These are phyloP conservation scores for Kazachstania viticola DNA, from an alignment of 805 yeast genomes.

Conservation along the genomic window DNA sequence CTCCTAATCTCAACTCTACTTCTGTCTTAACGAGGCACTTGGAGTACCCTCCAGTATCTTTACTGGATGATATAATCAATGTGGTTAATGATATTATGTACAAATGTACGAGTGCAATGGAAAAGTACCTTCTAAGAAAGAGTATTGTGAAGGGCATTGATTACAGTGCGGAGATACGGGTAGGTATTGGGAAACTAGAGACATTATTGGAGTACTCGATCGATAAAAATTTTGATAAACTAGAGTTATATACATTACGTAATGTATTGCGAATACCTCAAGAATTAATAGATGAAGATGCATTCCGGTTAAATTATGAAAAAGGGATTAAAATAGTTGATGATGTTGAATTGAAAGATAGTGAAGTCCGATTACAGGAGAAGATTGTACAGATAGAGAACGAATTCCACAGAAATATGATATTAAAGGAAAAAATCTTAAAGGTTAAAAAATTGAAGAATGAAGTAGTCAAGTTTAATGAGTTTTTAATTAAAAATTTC, in stretches of 20 bases:
- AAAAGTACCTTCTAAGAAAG: constrained; percentile 38
- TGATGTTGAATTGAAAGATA: constrained; percentile 4
- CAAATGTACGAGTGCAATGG: constrained; percentile 71
- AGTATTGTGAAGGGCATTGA: constrained; percentile 12
- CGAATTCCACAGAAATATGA: constrained; percentile 10
- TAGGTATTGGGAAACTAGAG: constrained; percentile 77
- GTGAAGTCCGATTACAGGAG: constrained; percentile 8
- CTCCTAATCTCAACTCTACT: constrained; percentile 30
- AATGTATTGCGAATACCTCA: constrained; percentile 64
- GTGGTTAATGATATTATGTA: constrained; percentile 77
- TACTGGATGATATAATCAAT: constrained; percentile 80
- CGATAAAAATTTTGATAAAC: constrained; percentile 74
- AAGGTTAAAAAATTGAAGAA: constrained; percentile 10
- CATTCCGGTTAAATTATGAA: constrained; percentile 60
- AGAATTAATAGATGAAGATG: constrained; percentile 53
- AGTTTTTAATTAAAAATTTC: constrained; percentile 2
- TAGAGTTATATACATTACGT: constrained; percentile 70
- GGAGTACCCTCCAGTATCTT: constrained; percentile 71
- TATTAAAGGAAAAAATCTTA: constrained; percentile 10
- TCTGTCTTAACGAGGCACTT: constrained; percentile 72
- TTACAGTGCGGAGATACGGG: constrained; percentile 43
- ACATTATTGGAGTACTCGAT: constrained; percentile 62
- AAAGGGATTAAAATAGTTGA: constrained; percentile 31
- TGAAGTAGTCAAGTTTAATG: constrained; percentile 16
- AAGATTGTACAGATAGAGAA: constrained; percentile 15